Evolutionary conservation across 768 basidiomycete genomes (phyloP).

Genomic region (Tulasnella sp.): DNA sequence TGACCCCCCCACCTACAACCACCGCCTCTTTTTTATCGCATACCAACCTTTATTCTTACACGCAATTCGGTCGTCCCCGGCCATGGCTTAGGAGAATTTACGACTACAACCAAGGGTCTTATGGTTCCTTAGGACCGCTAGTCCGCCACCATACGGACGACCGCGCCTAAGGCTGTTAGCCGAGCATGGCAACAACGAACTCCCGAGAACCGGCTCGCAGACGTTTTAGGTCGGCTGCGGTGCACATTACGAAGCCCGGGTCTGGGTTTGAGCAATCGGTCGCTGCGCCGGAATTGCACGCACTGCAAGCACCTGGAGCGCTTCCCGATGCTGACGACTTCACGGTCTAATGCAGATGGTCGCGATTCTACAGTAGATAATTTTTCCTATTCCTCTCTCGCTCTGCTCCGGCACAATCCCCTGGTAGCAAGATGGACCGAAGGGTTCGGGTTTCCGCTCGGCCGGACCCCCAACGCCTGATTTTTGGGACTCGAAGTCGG

Average conservation of each 20-base stretch:
- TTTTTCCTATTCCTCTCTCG: neutral
- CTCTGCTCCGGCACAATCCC: neutral
- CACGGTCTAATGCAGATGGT: neutral
- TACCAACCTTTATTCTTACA: neutral
- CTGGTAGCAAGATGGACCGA: neutral
- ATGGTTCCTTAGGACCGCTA: neutral
- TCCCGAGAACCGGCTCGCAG: neutral
- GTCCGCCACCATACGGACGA: neutral
- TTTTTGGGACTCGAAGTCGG: slow-evolving; percentile 1
- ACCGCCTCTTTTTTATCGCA: neutral
- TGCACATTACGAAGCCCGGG: neutral
- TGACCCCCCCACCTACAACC: neutral
- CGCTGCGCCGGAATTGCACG: neutral
- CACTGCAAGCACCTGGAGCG: neutral
- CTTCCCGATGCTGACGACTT: neutral
- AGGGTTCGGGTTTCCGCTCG: neutral
- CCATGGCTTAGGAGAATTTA: neutral
- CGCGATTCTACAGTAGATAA: neutral
- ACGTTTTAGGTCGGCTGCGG: neutral
- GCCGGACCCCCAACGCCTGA: too few relatives aligned
- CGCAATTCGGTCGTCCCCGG: neutral
- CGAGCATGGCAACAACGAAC: neutral
- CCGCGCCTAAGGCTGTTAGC: neutral
- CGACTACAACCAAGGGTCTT: neutral
- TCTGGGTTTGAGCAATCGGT: neutral